Base-by-base conservation (phyloP, 2,329 filamentous ascomycete species). In the Colletotrichum shisoi region DNA sequence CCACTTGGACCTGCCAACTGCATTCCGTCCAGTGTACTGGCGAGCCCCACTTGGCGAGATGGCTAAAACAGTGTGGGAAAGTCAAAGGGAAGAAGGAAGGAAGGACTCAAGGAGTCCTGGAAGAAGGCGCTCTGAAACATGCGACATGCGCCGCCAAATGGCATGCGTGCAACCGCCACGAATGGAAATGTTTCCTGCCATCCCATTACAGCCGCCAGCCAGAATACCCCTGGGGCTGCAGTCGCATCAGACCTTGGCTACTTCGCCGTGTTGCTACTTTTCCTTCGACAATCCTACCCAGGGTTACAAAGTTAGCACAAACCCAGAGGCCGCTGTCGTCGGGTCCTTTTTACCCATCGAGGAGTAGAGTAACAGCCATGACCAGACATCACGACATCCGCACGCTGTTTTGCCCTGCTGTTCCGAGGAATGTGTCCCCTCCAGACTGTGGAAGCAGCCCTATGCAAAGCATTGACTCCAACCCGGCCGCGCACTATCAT, bases 131-230 rank as follows among this genome's bases (percentile, higher is more conserved):
- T 49, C 45, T 68, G 65, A 65, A 65, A 68, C 65, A 65, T 65
- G 61, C 64, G 64, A 67, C 64, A 63, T 54, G 60, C 64, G 65
- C 61, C 65, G 56, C 54, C 61, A 65, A 68, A 65, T 68, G 65
- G 61, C 61, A 65, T 56, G 61, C 49, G 24, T 68, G 61, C 61
- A 68, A 45, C 65, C 62, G 65, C 56, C 65, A 65, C 61, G 27
- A 60, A 65, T 45, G 19, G 65, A 54, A 60, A 65, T 65, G 61
- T 65, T 65, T 51, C 56, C 48, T 37, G 48, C 48, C 49, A 31
- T 45, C 34, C 48, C 40, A 46, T 58, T 9, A 42, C 64, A 62
- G 60, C 64, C 64, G 60, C n/a, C 57, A 39, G 48, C 57, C 56
- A 60, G 52, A 56, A 19, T 17, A 3, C n/a, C 5, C 39, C 37